Conservation (phyloP, 768 basidiomycete species). For the Auricularia sp. region DNA sequence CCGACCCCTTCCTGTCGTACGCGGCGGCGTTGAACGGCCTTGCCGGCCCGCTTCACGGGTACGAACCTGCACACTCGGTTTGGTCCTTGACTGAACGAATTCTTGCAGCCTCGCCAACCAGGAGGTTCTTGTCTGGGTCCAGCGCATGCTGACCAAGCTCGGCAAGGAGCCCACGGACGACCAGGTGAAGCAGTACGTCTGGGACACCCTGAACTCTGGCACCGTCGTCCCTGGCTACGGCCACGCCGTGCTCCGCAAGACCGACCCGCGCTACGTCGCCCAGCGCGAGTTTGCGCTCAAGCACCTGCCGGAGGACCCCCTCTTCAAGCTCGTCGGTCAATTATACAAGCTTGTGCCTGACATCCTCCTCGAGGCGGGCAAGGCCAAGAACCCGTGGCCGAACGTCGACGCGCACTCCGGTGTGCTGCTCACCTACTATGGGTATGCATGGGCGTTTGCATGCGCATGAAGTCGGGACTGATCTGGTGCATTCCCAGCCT, state of each 20-base stretch:
- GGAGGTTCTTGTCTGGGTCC: constrained; percentile 90
- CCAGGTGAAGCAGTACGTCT: constrained; percentile 86
- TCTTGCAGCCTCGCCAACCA: constrained; percentile 69
- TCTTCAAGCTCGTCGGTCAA: constrained; percentile 91
- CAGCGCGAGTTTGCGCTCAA: constrained; percentile 84
- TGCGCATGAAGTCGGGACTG: too few species aligned
- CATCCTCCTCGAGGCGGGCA: constrained; percentile 84
- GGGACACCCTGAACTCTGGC: constrained; percentile 86
- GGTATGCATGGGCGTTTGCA: constrained; percentile 1
- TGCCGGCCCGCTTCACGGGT: constrained; percentile 91
- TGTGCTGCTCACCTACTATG: constrained; percentile 77
- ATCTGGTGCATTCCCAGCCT: constrained; percentile 27
- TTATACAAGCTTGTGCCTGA: constrained; percentile 82
- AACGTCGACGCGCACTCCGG: constrained; percentile 98
- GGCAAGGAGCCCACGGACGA: constrained; percentile 81
- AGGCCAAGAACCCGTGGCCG: constrained; percentile 91
- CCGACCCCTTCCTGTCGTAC: constrained; percentile 94
- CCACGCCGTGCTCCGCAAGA: constrained; percentile 79
- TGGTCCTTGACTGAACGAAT: background rate
- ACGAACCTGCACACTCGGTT: background rate
- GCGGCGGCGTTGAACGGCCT: constrained; percentile 90
- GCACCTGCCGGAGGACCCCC: constrained; percentile 73
- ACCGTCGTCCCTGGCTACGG: constrained; percentile 93
- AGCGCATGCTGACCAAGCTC: constrained; percentile 84
- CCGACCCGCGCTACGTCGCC: constrained; percentile 85